These are phyloP conservation scores for Talinum fruticosum DNA, from an alignment of 148 eudicot species.

Conservation along the genomic window DNA sequence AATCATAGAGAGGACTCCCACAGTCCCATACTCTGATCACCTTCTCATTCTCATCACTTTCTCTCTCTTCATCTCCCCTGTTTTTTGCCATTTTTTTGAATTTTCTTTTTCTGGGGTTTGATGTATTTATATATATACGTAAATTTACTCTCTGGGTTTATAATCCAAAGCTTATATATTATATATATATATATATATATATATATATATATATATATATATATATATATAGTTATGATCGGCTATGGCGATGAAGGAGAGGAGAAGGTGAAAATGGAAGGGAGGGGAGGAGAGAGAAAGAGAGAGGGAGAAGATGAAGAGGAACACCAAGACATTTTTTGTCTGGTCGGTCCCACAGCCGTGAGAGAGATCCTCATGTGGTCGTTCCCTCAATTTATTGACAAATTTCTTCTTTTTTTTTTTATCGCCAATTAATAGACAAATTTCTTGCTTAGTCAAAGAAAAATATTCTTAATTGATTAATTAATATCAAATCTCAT, in stretches of 20 bases:
- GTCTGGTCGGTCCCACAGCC: conserved; percentile 24
- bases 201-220: no score
- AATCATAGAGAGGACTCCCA: conserved; percentile 72
- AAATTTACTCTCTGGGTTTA: background rate
- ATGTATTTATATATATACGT: background rate
- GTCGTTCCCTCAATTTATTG: conserved; percentile 13
- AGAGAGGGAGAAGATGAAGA: conserved; percentile 2
- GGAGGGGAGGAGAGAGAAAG: background rate
- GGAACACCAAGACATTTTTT: conserved; percentile 31
- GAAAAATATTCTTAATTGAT: background rate
- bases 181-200: background rate
- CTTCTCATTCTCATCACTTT: background rate
- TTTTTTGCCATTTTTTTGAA: conserved; percentile 5
- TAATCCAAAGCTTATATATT: background rate
- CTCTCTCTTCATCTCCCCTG: background rate
- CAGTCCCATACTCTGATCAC: conserved; percentile 59
- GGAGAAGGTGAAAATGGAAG: background rate
- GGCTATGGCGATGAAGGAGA: background rate
- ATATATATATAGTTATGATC: background rate
- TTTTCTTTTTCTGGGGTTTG: background rate
- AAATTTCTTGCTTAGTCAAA: background rate
- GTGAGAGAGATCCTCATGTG: conserved; percentile 19
- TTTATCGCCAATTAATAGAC: conserved; percentile 19
- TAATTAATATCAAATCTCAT: background rate
- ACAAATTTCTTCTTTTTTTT: no score